Conservation (phyloP, 306 rosid genomes). For the Vicia villosa region DNA sequence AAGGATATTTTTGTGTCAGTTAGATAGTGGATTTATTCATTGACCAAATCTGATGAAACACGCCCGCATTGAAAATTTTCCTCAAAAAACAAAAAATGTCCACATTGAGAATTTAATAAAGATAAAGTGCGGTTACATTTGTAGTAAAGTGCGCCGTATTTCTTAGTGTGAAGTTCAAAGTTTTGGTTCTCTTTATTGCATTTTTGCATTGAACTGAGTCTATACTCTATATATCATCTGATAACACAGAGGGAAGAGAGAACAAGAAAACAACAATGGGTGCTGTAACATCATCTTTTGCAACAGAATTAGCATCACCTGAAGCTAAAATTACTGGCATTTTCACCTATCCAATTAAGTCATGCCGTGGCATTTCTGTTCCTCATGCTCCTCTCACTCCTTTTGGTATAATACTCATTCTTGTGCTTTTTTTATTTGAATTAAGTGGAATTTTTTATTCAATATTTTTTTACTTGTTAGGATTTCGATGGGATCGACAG, state of each 20-base stretch:
- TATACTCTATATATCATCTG: too few relatives aligned
- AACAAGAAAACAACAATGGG: conserved; percentile 13
- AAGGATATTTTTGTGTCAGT: too few relatives aligned
- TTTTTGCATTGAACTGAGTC: not conserved
- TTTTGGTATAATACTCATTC: conserved; percentile 44
- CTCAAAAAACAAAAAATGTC: not conserved
- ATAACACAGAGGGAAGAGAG: not conserved
- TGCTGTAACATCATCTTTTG: not conserved
- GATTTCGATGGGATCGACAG: conserved; percentile 84
- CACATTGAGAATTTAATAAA: not conserved
- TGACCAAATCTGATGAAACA: not conserved
- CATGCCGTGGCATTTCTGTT: conserved; percentile 88
- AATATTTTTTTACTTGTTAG: conserved; percentile 37
- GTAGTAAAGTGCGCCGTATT: not conserved
- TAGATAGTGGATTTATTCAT: too few relatives aligned
- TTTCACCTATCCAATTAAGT: conserved; percentile 76
- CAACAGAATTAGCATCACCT: conserved; percentile 14
- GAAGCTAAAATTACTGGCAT: conserved; percentile 51
- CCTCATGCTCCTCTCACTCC: conserved; percentile 70
- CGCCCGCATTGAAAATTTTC: not conserved
- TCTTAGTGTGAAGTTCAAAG: not conserved
- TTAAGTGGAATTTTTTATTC: not conserved
- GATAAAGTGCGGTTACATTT: not conserved
- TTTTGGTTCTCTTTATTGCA: not conserved
- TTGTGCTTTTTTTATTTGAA: not conserved